These are phyloP conservation scores for Lepidium africanum DNA, from an alignment of 345 rosid genomes.

Conservation along the genomic window DNA sequence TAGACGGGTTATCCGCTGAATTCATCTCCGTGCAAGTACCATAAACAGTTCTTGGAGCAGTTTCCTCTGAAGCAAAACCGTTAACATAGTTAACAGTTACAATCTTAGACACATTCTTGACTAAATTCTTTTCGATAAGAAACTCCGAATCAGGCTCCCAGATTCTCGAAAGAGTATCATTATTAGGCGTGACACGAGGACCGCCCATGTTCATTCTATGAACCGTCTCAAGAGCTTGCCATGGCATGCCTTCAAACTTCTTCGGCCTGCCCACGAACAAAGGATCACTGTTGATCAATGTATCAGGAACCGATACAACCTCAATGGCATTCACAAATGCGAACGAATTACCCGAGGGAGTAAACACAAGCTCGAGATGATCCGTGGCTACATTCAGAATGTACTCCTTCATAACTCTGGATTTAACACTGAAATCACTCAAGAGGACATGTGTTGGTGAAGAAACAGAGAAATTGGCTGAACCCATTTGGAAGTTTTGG, in stretches of 20 bases:
- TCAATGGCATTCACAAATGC: constrained; percentile 74
- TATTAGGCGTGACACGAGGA: constrained; percentile 34
- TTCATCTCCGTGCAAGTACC: constrained; percentile 66
- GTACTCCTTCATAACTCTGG: constrained; percentile 53
- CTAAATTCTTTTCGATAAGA: constrained; percentile 35
- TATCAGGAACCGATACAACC: constrained; percentile 71
- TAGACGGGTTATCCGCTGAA: constrained; percentile 34
- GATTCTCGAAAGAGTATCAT: constrained; percentile 70
- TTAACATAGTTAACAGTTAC: constrained; percentile 40
- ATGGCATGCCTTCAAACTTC: constrained; percentile 37
- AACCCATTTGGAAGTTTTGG: constrained; percentile 46
- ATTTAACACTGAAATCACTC: constrained; percentile 33
- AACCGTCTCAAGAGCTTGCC: constrained; percentile 68
- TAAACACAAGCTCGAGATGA: constrained; percentile 50
- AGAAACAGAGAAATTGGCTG: constrained; percentile 53
- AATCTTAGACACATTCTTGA: constrained; percentile 30
- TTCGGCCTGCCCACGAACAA: constrained; percentile 10
- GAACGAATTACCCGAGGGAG: constrained; percentile 47
- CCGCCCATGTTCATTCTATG: constrained; percentile 94
- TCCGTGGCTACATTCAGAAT: constrained; percentile 44
- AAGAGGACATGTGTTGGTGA: constrained; percentile 48
- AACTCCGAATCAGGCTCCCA: constrained; percentile 65
- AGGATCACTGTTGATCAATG: constrained; percentile 40
- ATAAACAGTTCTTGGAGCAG: constrained; percentile 65
- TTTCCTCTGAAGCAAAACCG: constrained; percentile 43